Conservation (phyloP, 148 eudicot species). For the Nyssa sinensis region DNA sequence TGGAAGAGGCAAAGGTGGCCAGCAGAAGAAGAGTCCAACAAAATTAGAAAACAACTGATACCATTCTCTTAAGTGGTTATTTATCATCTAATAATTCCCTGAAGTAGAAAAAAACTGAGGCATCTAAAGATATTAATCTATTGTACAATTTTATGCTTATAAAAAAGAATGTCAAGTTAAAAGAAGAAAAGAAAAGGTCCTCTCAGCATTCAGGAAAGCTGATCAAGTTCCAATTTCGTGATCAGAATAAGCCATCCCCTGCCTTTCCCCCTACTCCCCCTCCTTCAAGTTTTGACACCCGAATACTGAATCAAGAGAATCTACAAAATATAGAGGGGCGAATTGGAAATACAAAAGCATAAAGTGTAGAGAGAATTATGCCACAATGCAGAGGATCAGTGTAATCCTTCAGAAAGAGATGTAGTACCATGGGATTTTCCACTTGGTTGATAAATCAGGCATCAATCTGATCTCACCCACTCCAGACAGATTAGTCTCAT, state of each 20-base stretch:
- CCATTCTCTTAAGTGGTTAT: too few species aligned
- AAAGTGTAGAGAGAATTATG: background rate
- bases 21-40: too few species aligned
- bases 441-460: conserved; percentile 81
- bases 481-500: conserved; percentile 66
- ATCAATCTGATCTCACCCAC: conserved; percentile 80
- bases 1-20: too few species aligned
- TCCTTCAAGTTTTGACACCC: background rate
- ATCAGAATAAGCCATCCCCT: background rate
- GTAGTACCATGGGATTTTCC: conserved; percentile 78
- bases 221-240: background rate
- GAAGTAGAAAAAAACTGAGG: background rate
- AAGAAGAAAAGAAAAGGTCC: too few species aligned
- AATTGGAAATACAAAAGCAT: background rate
- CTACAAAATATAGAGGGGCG: background rate
- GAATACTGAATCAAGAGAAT: background rate
- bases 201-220: background rate
- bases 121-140: background rate
- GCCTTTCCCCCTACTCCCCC: background rate
- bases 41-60: too few species aligned
- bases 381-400: background rate
- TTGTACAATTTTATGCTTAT: too few species aligned
- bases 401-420: conserved; percentile 1
- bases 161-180: too few species aligned
- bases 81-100: background rate